Base-by-base conservation (phyloP, 306 rosid species). In the Inga oerstediana region DNA sequence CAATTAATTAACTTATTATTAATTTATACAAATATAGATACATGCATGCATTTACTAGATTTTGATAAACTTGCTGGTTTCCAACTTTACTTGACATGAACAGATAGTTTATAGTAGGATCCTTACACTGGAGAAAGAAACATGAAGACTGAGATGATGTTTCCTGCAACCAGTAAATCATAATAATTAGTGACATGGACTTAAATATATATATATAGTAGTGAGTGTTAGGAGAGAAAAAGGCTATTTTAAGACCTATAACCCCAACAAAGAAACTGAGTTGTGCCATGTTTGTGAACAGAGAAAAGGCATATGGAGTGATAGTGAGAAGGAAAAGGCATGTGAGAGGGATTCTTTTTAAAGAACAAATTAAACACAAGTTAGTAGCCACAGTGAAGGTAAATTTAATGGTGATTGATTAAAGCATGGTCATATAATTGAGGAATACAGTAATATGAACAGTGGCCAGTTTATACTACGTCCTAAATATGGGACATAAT, bases 41-140 rank as follows among this genome's bases (percentile, higher is more conserved):
- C n/a, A 51, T 4, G 1, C 58, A 54, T 0, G 20, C 10, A 54
- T 7, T 7, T 19, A 3, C 3, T 56, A 20, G 19, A 56, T 56
- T n/a, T 56, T 49, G 2, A 19, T 49, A 14, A 45, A 10, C 49
- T 45, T 45, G 43, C 6, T 39, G 1, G 43, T 15, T 51, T 13
- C 58, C 58, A 51, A 51, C 5, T 51, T 14, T 5, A 16, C 52
- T 48, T 11, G 58, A 51, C n/a, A 51, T 17, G 61, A 27, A 62
- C 41, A 13, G 41, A 64, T 12, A 5, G 8, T 39, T 10, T 45
- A 45, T 45, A 49, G 54, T 49, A 14, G 70, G 8, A 30, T 20
- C 20, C 91, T 88, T 87, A 90, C 97, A 88, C 86, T 13, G 94
- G 93, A 80, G 94, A 88, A 82, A 92, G 93, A 78, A 92, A 90